Evolutionary conservation across 257 asterid genomes (phyloP).

Genomic region (Solanum peruvianum): DNA sequence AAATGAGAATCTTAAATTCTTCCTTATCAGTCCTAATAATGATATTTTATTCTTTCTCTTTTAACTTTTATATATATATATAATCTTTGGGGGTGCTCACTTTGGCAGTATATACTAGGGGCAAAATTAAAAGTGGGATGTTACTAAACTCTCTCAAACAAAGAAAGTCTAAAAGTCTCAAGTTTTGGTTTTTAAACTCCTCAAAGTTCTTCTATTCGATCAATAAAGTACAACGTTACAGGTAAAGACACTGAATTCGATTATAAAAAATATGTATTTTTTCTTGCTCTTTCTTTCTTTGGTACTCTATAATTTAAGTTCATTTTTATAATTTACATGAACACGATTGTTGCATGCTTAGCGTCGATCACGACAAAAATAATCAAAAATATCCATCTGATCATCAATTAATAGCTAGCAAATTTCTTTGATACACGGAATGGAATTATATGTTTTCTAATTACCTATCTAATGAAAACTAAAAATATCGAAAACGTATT

Average conservation of each 20-base stretch:
- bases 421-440: not conserved
- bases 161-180: not conserved
- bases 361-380: not conserved
- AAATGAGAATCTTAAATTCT: constrained; percentile 29
- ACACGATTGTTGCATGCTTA: not conserved
- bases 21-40: constrained; percentile 3
- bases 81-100: not conserved
- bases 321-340: not conserved
- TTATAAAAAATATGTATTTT: not conserved
- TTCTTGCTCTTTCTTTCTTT: not conserved
- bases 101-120: not conserved
- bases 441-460: not conserved
- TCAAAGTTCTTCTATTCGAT: not conserved
- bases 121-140: not conserved
- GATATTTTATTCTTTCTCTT: constrained; percentile 6
- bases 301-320: not conserved
- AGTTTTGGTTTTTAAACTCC: not conserved
- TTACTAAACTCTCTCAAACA: not conserved
- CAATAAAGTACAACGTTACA: not conserved
- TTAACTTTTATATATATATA: not conserved
- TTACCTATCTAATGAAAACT: not conserved
- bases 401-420: not conserved
- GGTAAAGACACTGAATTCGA: not conserved
- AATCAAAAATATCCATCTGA: not conserved
- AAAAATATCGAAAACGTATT: not conserved